Conservation (phyloP, 768 basidiomycete genomes). For the Agaricus bisporus region DNA sequence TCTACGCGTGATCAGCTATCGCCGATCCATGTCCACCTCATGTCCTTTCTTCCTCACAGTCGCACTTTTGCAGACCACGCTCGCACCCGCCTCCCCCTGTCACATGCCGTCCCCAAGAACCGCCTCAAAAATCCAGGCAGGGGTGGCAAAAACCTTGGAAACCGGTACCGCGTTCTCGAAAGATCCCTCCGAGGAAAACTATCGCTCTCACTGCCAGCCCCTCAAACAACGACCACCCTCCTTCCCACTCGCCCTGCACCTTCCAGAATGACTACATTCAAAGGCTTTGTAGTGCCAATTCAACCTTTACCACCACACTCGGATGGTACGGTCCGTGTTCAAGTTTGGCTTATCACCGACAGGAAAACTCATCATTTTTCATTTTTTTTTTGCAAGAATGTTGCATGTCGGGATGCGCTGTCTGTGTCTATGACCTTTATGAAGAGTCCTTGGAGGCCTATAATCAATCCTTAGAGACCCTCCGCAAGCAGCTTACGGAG, state of each 20-base stretch:
- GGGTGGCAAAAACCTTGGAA: conserved; percentile 6
- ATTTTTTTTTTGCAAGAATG: conserved; percentile 49
- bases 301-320: conserved; percentile 56
- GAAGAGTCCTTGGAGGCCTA: conserved; percentile 67
- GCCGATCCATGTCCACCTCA: too few species aligned
- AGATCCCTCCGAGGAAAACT: conserved; percentile 8
- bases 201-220: not conserved
- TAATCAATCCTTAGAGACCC: conserved; percentile 40
- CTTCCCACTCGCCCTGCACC: not conserved
- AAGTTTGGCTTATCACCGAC: not conserved
- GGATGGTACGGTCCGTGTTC: conserved; percentile 45
- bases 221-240: too few species aligned
- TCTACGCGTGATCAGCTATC: too few species aligned
- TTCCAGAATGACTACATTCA: conserved; percentile 27
- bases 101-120: not conserved
- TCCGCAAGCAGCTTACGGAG: conserved; percentile 45
- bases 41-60: too few species aligned
- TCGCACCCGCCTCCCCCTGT: not conserved
- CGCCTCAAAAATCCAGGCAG: not conserved
- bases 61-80: conserved; percentile 1
- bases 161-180: conserved; percentile 3
- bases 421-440: conserved; percentile 90
- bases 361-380: too few species aligned
- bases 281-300: conserved; percentile 54
- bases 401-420: conserved; percentile 91